Evolutionary conservation across 768 basidiomycete species (phyloP).

Genomic region (Serendipita indica): DNA sequence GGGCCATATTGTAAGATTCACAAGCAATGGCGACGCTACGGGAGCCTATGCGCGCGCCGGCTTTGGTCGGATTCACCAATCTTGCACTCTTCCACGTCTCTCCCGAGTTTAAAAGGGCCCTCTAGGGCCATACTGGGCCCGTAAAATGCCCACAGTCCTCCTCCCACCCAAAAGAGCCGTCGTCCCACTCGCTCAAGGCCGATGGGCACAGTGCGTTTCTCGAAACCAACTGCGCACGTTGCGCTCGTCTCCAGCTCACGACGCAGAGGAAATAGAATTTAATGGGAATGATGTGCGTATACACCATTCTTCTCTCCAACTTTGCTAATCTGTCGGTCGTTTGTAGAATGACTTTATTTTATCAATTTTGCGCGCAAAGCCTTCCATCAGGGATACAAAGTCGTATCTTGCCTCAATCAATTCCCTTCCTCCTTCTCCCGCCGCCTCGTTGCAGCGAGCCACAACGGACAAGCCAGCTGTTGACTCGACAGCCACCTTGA

Average conservation of each 20-base stretch:
- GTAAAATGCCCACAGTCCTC: background rate
- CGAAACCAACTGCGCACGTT: background rate
- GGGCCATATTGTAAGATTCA: too few species aligned
- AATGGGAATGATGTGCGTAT: background rate
- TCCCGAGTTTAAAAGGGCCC: background rate
- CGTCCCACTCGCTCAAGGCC: background rate
- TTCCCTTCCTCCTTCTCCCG: conserved; percentile 32
- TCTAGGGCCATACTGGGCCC: background rate
- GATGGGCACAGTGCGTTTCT: background rate
- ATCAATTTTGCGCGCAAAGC: conserved; percentile 83
- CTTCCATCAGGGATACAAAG: conserved; percentile 78
- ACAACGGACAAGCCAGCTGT: background rate
- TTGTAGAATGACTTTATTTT: conserved; percentile 76
- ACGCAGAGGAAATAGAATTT: background rate
- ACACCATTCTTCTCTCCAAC: background rate
- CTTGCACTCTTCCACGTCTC: too few species aligned
- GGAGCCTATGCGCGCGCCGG: too few species aligned
- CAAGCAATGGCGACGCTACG: too few species aligned
- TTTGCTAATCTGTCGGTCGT: background rate
- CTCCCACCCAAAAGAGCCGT: background rate
- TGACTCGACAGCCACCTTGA: background rate
- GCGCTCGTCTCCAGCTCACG: background rate
- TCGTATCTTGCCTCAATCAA: conserved; percentile 89
- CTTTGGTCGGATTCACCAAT: background rate
- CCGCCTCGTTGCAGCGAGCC: conserved; percentile 18